These are phyloP conservation scores for Arachnomyces sp. DNA, from an alignment of 2,329 filamentous ascomycete genomes.

Conservation along the genomic window DNA sequence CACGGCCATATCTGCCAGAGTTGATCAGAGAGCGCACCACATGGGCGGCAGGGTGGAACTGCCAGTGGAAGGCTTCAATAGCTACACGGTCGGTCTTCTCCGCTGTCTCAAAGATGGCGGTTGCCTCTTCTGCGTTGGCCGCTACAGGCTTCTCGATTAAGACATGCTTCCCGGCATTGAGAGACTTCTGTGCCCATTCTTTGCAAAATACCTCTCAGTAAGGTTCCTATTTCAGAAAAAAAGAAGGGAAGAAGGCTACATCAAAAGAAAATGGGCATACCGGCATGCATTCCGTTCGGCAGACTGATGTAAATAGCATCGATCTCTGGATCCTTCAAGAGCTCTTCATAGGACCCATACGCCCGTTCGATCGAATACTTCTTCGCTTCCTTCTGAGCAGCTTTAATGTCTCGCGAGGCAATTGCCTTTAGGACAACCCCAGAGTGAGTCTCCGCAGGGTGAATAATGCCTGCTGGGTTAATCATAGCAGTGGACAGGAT, in stretches of 20 bases:
- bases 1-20: constrained; percentile 23
- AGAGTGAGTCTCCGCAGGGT: constrained; percentile 46
- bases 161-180: constrained; percentile 23
- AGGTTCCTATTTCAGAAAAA: no score
- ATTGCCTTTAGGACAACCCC: constrained; percentile 48
- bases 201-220: no score
- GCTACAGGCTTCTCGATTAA: constrained; percentile 25
- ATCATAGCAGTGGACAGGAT: constrained; percentile 3
- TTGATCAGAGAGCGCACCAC: constrained; percentile 29
- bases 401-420: constrained; percentile 43
- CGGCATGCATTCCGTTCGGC: constrained; percentile 26
- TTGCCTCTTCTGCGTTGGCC: constrained; percentile 31
- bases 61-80: constrained; percentile 44
- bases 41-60: constrained; percentile 37
- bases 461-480: constrained; percentile 26
- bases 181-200: constrained; percentile 39
- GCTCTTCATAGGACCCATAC: constrained; percentile 20
- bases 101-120: constrained; percentile 35
- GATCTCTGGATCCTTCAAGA: constrained; percentile 24
- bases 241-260: not conserved
- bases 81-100: constrained; percentile 35
- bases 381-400: constrained; percentile 43
- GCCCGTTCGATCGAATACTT: constrained; percentile 44
- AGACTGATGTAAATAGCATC: constrained; percentile 48
- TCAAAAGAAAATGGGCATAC: no score